Percentiles rank a stretch among this genome's conserved stretches.
phyloP scores from a whole-genome alignment of 2,329 filamentous ascomycete species.

The Fusarium falciforme region DNA sequence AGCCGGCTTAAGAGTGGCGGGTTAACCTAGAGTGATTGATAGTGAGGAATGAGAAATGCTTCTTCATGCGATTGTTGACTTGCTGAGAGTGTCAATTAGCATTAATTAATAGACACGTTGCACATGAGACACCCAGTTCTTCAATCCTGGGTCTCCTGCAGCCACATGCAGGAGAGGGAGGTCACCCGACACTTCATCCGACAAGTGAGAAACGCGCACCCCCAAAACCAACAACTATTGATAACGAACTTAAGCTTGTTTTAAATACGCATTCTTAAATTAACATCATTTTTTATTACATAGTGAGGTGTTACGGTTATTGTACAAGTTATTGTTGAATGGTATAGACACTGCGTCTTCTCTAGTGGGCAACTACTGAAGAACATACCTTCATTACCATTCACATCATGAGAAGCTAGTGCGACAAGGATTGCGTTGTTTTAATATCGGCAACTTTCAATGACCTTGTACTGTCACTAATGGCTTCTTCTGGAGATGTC shows the following conservation, averaged over 20 bases:
- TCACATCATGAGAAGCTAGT: neutral
- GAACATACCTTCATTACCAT: neutral
- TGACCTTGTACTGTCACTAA: neutral
- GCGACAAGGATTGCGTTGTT: neutral
- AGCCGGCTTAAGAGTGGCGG: constrained; percentile 14
- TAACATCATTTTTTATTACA: too few species aligned
- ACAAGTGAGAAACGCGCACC: too few species aligned
- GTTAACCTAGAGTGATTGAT: neutral
- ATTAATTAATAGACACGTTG: neutral
- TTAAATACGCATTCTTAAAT: too few species aligned
- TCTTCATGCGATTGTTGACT: neutral
- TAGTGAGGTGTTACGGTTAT: too few species aligned
- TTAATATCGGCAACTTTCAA: neutral
- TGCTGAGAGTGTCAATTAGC: neutral
- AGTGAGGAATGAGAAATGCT: neutral
- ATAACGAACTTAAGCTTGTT: too few species aligned
- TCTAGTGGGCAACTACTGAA: too few species aligned
- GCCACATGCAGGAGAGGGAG: neutral
- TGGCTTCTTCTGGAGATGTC: neutral
- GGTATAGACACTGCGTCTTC: too few species aligned
- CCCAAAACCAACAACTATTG: too few species aligned
- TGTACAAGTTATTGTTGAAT: too few species aligned
- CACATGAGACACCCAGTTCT: neutral
- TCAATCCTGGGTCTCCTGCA: neutral
- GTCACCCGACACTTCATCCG: neutral